Evolutionary conservation across 129 eudicot species (phyloP).

Genomic region (Arctium minus): DNA sequence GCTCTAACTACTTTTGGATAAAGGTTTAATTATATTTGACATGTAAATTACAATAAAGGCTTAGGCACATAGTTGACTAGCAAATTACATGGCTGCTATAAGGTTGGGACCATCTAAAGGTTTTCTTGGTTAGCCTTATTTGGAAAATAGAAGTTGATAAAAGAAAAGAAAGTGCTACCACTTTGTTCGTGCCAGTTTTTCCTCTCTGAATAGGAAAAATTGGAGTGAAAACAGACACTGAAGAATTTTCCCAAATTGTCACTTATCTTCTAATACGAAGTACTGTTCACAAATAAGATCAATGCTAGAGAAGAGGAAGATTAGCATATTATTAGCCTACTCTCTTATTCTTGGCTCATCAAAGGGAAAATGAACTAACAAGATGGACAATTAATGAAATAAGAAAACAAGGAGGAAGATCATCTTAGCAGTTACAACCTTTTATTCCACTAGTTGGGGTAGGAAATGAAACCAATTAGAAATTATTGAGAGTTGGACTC

Average conservation of each 20-base stretch:
- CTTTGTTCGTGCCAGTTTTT: neutral
- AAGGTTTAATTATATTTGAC: neutral
- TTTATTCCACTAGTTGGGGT: neutral
- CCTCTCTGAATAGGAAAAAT: neutral
- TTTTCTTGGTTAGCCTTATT: neutral
- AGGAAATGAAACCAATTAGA: neutral
- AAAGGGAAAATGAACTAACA: neutral
- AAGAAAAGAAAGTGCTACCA: neutral
- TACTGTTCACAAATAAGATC: neutral
- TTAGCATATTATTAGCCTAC: neutral
- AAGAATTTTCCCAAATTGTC: neutral
- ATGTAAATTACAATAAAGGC: neutral
- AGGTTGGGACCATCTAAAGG: neutral
- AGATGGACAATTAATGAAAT: neutral
- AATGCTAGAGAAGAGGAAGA: neutral
- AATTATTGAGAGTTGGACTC: neutral
- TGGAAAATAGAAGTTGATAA: neutral
- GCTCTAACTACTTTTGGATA: neutral
- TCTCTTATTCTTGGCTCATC: neutral
- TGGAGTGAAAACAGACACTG: neutral
- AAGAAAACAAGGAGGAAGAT: neutral
- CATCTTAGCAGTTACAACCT: neutral
- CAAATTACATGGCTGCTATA: neutral
- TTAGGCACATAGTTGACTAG: neutral
- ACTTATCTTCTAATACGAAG: neutral